phyloP scores from a whole-genome alignment of 495 filamentous ascomycete genomes.

The Haplographium delicatum region DNA sequence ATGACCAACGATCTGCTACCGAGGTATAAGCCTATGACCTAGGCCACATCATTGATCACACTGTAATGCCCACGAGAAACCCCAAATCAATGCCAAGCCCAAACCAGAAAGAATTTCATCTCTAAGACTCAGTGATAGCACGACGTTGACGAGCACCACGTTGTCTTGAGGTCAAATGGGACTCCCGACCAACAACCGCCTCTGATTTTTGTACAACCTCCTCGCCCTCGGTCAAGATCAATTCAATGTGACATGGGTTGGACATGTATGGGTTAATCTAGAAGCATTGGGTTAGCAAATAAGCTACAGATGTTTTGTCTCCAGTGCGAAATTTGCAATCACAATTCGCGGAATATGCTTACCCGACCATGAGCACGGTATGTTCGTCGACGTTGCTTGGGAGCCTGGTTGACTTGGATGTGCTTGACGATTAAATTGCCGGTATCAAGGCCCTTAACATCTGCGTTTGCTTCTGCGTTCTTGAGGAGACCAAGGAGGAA shows the following conservation, averaged over 20 bases:
- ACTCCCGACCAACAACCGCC: slow-evolving; percentile 54
- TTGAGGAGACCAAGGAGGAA: slow-evolving; percentile 95
- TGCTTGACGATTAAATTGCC: slow-evolving; percentile 95
- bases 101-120: slow-evolving; percentile 19
- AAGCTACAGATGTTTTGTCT: neutral
- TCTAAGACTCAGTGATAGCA: slow-evolving; percentile 76
- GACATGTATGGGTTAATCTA: slow-evolving; percentile 99
- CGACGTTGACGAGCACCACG: slow-evolving; percentile 70
- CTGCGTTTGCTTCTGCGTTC: slow-evolving; percentile 99
- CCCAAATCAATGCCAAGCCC: slow-evolving; percentile 15
- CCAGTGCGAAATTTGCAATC: too few relatives aligned
- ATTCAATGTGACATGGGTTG: slow-evolving; percentile 98
- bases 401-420: slow-evolving; percentile 99
- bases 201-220: slow-evolving; percentile 86
- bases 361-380: slow-evolving; percentile 99
- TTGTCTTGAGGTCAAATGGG: slow-evolving; percentile 78
- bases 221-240: slow-evolving; percentile 95
- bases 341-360: too few relatives aligned
- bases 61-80: slow-evolving; percentile 18
- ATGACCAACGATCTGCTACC: slow-evolving; percentile 17
- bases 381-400: slow-evolving; percentile 94
- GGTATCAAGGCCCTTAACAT: slow-evolving; percentile 97
- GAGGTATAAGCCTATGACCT: slow-evolving; percentile 21
- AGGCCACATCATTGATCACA: slow-evolving; percentile 11
- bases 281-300: too few relatives aligned